Evolutionary conservation across 495 filamentous ascomycete species (phyloP).

Genomic region (Trypethelium eluteriae): DNA sequence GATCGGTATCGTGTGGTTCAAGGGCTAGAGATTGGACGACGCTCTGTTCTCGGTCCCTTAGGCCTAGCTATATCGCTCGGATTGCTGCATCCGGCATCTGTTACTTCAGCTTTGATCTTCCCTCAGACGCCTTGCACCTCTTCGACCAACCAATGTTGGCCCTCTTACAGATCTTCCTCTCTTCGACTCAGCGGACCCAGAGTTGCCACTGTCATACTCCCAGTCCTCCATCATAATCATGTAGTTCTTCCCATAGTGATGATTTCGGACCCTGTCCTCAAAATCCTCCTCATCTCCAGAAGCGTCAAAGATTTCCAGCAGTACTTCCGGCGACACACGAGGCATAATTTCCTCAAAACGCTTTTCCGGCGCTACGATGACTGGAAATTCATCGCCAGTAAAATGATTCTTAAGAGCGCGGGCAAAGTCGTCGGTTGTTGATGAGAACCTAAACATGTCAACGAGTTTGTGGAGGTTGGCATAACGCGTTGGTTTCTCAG

Average conservation of each 20-base stretch:
- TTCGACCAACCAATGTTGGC: background rate
- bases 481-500: background rate
- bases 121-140: too few relatives aligned
- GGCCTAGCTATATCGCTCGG: too few relatives aligned
- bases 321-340: background rate
- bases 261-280: background rate
- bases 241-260: background rate
- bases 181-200: background rate
- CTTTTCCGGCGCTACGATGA: constrained; percentile 2
- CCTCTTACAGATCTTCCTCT: background rate
- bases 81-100: too few relatives aligned
- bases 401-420: background rate
- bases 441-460: background rate
- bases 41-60: too few relatives aligned
- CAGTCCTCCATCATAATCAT: background rate
- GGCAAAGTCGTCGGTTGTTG: background rate
- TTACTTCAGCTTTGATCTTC: too few relatives aligned
- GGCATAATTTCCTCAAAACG: constrained; percentile 2
- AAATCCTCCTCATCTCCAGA: background rate
- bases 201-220: background rate
- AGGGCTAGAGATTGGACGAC: too few relatives aligned
- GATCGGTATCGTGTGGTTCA: too few relatives aligned
- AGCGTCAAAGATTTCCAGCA: background rate
- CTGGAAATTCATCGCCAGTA: background rate
- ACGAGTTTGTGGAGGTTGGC: background rate